Percentiles rank a stretch among this genome's conserved stretches.
phyloP scores from a whole-genome alignment of 495 filamentous ascomycete genomes.

The Darksidea phi region DNA sequence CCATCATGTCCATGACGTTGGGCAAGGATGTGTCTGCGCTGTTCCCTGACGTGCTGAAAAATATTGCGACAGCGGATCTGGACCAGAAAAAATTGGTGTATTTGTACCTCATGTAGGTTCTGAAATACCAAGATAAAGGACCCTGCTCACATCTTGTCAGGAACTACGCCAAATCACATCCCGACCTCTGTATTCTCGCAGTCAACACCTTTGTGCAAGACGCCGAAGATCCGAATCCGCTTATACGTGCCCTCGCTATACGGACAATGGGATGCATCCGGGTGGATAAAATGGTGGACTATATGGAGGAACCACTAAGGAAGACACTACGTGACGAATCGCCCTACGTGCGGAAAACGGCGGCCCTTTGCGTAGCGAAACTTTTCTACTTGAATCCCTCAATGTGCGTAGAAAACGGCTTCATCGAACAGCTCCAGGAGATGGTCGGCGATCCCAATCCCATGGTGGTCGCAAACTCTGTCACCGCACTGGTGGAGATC shows the following conservation, averaged over 20 bases:
- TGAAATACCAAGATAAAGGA: background rate
- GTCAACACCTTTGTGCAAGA: constrained; percentile 99
- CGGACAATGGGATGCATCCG: constrained; percentile 99
- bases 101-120: constrained; percentile 87
- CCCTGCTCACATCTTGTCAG: constrained; percentile 46
- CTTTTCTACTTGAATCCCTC: constrained; percentile 90
- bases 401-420: constrained; percentile 95
- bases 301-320: constrained; percentile 97
- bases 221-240: constrained; percentile 95
- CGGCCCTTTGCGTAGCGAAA: constrained; percentile 96
- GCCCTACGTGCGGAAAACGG: constrained; percentile 97
- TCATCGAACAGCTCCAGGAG: constrained; percentile 92
- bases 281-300: constrained; percentile 99
- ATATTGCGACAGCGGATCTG: constrained; percentile 90
- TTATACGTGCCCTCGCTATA: constrained; percentile 92
- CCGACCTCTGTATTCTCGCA: constrained; percentile 96
- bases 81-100: constrained; percentile 99
- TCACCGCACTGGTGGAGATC: constrained; percentile 92
- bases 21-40: constrained; percentile 97
- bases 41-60: constrained; percentile 98
- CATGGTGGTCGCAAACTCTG: constrained; percentile 97
- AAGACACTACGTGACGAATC: constrained; percentile 97
- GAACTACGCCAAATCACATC: constrained; percentile 99
- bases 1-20: constrained; percentile 99
- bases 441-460: constrained; percentile 97